Percentiles rank a stretch among this genome's conserved stretches.
Evolutionary conservation across 805 yeast genomes (phyloP).

Genomic region (Ogataea minuta): DNA sequence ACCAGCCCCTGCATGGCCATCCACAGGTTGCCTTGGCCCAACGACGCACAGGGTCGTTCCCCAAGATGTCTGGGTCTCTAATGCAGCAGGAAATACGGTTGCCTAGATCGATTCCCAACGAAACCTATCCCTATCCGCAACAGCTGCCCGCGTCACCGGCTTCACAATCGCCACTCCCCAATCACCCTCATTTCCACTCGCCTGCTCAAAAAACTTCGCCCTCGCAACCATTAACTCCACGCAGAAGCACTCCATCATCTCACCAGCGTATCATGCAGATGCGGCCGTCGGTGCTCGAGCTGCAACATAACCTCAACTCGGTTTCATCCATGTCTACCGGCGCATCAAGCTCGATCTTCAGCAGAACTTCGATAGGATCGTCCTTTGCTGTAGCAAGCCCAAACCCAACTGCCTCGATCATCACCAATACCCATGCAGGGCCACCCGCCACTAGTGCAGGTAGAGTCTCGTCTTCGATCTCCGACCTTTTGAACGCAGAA

Average conservation of each 20-base stretch:
- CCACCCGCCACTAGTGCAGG: conserved; percentile 15
- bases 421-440: background rate
- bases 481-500: conserved; percentile 26
- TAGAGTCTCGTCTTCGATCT: conserved; percentile 30
- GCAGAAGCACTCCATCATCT: conserved; percentile 15
- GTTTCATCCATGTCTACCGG: conserved; percentile 24
- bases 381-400: conserved; percentile 13
- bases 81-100: conserved; percentile 14
- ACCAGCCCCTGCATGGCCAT: conserved; percentile 5
- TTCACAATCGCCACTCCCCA: conserved; percentile 14
- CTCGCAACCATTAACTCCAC: conserved; percentile 14
- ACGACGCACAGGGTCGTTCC: conserved; percentile 19
- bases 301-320: conserved; percentile 20
- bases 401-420: conserved; percentile 5
- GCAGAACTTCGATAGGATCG: conserved; percentile 25
- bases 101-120: conserved; percentile 25
- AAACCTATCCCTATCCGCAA: conserved; percentile 8
- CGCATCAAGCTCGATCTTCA: conserved; percentile 28
- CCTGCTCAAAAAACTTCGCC: conserved; percentile 11
- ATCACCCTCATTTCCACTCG: conserved; percentile 10
- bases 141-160: conserved; percentile 15
- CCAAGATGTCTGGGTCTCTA: conserved; percentile 12
- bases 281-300: conserved; percentile 21
- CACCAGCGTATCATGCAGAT: conserved; percentile 12
- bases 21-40: conserved; percentile 5